Conservation (phyloP, 2,329 filamentous ascomycete species). For the Trichoderma citrinoviride region DNA sequence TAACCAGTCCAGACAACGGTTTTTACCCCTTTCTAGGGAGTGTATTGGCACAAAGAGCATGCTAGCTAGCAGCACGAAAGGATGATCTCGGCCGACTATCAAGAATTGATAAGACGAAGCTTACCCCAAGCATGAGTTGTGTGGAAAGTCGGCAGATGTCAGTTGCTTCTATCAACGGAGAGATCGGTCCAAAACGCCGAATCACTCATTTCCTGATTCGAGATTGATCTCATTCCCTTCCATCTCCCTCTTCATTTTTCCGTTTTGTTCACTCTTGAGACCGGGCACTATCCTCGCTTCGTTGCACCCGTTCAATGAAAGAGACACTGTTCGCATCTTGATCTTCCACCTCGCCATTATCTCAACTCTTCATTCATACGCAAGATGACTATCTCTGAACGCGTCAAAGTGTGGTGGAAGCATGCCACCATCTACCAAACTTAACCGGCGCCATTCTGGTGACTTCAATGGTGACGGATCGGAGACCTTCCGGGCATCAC, state of each 20-base stretch:
- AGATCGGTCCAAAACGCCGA: no score
- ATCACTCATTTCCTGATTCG: background rate
- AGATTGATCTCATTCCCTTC: background rate
- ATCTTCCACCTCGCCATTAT: background rate
- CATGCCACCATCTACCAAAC: slow-evolving; percentile 58
- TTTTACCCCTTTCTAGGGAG: background rate
- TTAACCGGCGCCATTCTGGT: slow-evolving; percentile 57
- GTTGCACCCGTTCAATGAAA: no score
- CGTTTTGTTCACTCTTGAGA: background rate
- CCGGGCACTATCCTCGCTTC: no score
- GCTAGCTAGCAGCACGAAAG: background rate
- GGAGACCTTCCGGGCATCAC: slow-evolving; percentile 64
- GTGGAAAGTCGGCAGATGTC: background rate
- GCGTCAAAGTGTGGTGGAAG: slow-evolving; percentile 51
- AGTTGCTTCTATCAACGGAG: background rate
- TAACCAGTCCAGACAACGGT: background rate
- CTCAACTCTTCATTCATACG: background rate
- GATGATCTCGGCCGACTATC: background rate
- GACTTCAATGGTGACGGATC: slow-evolving; percentile 57
- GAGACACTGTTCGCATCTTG: no score
- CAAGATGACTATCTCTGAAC: slow-evolving; percentile 29
- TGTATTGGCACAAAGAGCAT: background rate
- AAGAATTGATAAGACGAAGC: background rate
- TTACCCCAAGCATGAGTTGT: background rate
- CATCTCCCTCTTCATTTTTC: background rate